Percentiles rank a stretch among this genome's conserved stretches.
Evolutionary conservation across 2,329 filamentous ascomycete genomes (phyloP).

Genomic region (Aspergillus tanneri): DNA sequence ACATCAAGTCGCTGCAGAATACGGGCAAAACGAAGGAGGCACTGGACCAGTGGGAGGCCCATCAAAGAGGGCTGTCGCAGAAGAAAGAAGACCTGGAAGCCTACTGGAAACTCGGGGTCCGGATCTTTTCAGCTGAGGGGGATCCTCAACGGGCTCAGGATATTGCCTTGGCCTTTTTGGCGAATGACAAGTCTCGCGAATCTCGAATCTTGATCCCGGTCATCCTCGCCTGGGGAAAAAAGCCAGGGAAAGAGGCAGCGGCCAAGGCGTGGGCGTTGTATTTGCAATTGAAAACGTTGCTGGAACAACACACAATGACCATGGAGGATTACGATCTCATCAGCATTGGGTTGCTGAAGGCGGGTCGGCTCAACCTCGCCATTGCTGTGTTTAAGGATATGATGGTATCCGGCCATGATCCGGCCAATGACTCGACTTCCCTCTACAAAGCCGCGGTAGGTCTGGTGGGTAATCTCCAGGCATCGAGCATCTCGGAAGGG

Average conservation of each 20-base stretch:
- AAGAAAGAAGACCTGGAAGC: conserved; percentile 39
- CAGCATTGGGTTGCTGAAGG: conserved; percentile 67
- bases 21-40: conserved; percentile 61
- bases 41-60: conserved; percentile 63
- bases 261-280: conserved; percentile 68
- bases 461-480: conserved; percentile 42
- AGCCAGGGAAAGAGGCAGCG: conserved; percentile 50
- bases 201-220: conserved; percentile 57
- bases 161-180: conserved; percentile 47
- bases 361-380: conserved; percentile 64
- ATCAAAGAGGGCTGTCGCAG: conserved; percentile 53
- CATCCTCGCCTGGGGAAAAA: conserved; percentile 64
- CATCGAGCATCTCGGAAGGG: conserved; percentile 41
- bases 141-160: conserved; percentile 50
- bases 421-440: conserved; percentile 45
- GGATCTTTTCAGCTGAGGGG: conserved; percentile 49
- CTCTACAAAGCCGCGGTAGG: conserved; percentile 45
- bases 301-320: conserved; percentile 58
- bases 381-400: conserved; percentile 82
- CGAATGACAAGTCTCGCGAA: conserved; percentile 45
- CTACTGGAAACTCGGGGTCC: conserved; percentile 52
- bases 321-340: conserved; percentile 76
- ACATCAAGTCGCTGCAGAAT: conserved; percentile 67
- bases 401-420: conserved; percentile 64
- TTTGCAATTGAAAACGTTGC: conserved; percentile 59